Conservation (phyloP, 371 early-diverging fungal genomes). For the Mucor ambiguus region DNA sequence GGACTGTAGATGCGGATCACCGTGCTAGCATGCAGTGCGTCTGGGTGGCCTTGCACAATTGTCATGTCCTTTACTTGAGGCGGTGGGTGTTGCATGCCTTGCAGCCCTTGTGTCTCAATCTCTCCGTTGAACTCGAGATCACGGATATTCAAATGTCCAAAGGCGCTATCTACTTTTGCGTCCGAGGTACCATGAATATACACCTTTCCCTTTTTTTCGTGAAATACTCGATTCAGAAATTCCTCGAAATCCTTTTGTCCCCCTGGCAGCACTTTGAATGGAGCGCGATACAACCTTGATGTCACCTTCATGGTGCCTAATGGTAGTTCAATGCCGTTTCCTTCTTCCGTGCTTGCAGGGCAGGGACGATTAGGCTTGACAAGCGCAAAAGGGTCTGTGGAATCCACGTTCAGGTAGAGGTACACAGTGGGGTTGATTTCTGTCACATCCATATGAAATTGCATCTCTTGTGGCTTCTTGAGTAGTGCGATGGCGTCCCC, state of each 20-base stretch:
- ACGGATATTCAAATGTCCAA: conserved; percentile 40
- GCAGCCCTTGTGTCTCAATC: conserved; percentile 39
- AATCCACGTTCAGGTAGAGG: conserved; percentile 33
- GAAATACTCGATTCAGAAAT: conserved; percentile 21
- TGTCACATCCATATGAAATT: conserved; percentile 43
- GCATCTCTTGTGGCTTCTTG: conserved; percentile 47
- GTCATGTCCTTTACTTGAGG: conserved; percentile 37
- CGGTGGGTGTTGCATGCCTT: conserved; percentile 44
- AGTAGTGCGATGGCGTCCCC: conserved; percentile 40
- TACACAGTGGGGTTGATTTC: conserved; percentile 41
- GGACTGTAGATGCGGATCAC: conserved; percentile 39
- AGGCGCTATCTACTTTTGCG: conserved; percentile 41
- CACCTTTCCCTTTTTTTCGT: conserved; percentile 26
- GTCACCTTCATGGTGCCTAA: conserved; percentile 23
- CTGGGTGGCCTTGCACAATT: conserved; percentile 32
- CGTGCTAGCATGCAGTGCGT: conserved; percentile 31
- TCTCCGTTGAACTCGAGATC: conserved; percentile 46
- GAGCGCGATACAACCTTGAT: conserved; percentile 36
- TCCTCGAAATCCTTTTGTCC: conserved; percentile 48
- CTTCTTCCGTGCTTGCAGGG: conserved; percentile 34
- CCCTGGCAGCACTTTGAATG: conserved; percentile 42
- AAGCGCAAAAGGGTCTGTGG: conserved; percentile 38
- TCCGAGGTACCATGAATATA: conserved; percentile 45
- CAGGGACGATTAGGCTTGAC: conserved; percentile 34
- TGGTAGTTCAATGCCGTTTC: conserved; percentile 20